phyloP scores from a whole-genome alignment of 2,329 filamentous ascomycete species.

The Pochonia chlamydosporia region DNA sequence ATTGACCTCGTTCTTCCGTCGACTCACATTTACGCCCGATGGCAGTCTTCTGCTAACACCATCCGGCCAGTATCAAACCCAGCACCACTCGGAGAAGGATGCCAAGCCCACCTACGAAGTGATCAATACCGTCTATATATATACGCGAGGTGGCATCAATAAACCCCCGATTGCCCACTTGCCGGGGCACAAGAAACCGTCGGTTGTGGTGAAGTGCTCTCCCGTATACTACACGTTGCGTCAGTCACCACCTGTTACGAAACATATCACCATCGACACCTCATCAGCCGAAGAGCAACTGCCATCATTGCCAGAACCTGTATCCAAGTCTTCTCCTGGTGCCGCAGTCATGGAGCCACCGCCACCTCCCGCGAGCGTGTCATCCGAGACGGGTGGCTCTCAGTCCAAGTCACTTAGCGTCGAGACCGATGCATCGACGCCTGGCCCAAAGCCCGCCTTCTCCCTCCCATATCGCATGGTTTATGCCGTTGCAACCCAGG shows the following conservation, averaged over 20 bases:
- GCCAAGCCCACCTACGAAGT: conserved; percentile 75
- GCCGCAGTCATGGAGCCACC: conserved; percentile 77
- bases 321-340: conserved; percentile 54
- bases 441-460: conserved; percentile 67
- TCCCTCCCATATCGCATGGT: conserved; percentile 87
- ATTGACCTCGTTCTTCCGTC: conserved; percentile 91
- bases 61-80: conserved; percentile 88
- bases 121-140: conserved; percentile 97
- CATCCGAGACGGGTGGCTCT: conserved; percentile 42
- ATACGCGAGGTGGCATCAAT: conserved; percentile 92
- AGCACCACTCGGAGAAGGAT: conserved; percentile 60
- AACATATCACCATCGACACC: conserved; percentile 91
- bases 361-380: conserved; percentile 50
- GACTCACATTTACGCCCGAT: conserved; percentile 90
- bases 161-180: conserved; percentile 93
- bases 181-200: conserved; percentile 96
- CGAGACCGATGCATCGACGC: conserved; percentile 43
- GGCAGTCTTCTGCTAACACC: conserved; percentile 91
- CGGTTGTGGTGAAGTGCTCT: conserved; percentile 90
- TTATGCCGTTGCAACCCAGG: conserved; percentile 94
- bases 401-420: conserved; percentile 42
- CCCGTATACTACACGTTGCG: conserved; percentile 82
- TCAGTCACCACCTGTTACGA: conserved; percentile 61
- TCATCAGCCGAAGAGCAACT: conserved; percentile 82
- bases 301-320: conserved; percentile 74